These are phyloP conservation scores for Apophysomyces trapeziformis DNA, from an alignment of 371 early-diverging fungal genomes.

Conservation along the genomic window DNA sequence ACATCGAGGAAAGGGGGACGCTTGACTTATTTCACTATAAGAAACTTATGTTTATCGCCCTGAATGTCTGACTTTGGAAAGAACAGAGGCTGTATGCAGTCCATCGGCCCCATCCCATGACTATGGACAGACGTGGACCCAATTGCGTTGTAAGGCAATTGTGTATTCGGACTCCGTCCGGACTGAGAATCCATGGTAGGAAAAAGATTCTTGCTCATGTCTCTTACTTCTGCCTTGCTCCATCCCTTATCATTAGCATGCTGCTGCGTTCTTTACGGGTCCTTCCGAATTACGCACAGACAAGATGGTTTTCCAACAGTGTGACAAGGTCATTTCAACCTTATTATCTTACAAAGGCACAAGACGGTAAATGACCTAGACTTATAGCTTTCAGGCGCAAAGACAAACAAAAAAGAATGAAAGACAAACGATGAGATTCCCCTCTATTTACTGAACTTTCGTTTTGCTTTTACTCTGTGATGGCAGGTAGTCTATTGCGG, in stretches of 20 bases:
- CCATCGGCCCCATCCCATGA: no score
- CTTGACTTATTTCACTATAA: no score
- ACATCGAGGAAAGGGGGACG: no score
- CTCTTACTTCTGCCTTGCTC: neutral
- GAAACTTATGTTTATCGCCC: no score
- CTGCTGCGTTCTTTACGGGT: neutral
- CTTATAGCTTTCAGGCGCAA: no score
- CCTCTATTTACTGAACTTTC: neutral
- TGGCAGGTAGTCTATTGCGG: slow-evolving; percentile 26
- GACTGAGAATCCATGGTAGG: neutral
- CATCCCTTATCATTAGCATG: slow-evolving; percentile 5
- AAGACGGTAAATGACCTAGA: slow-evolving; percentile 18
- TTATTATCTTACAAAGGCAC: slow-evolving; percentile 32
- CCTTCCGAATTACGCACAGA: slow-evolving; percentile 2
- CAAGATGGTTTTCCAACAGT: slow-evolving; percentile 3
- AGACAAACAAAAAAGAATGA: no score
- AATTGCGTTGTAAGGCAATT: no score
- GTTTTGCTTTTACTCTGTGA: neutral
- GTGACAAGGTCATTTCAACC: neutral
- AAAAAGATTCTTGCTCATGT: neutral
- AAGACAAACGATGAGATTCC: neutral
- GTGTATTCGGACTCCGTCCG: neutral
- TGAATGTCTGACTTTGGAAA: no score
- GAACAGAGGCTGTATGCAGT: no score
- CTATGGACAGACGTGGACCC: no score